Conservation (phyloP, 2,329 filamentous ascomycete species). For the Mollisiaceae sp. region DNA sequence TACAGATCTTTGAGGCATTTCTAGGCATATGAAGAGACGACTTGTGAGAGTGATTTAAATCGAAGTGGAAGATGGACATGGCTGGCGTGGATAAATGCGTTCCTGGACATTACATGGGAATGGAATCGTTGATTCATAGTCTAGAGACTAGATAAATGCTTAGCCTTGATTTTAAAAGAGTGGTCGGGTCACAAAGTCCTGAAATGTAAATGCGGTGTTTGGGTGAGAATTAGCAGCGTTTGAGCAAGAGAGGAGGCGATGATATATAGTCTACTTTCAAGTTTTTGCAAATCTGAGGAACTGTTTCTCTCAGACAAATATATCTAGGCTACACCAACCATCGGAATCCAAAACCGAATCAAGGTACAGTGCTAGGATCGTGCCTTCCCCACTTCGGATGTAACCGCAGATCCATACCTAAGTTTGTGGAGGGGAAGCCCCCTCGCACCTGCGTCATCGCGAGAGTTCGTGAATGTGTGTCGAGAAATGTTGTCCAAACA, state of each 20-base stretch:
- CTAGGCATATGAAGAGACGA: slow-evolving; percentile 8
- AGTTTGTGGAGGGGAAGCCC: background rate
- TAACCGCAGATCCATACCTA: slow-evolving; percentile 13
- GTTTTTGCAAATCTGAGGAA: background rate
- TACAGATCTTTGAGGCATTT: background rate
- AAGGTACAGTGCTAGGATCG: slow-evolving; percentile 16
- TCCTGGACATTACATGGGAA: slow-evolving; percentile 24
- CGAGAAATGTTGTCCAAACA: slow-evolving; percentile 15
- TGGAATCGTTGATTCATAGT: slow-evolving; percentile 28
- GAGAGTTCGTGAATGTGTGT: slow-evolving; percentile 1
- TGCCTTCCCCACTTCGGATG: slow-evolving; percentile 16
- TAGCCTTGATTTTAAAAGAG: slow-evolving; percentile 11
- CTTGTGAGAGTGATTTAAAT: background rate
- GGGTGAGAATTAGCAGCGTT: background rate
- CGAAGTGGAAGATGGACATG: background rate
- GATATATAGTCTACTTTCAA: slow-evolving; percentile 6
- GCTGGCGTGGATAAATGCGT: slow-evolving; percentile 20
- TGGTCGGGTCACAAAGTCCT: background rate
- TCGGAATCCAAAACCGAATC: background rate
- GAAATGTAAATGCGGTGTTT: background rate
- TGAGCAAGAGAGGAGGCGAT: background rate
- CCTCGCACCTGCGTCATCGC: slow-evolving; percentile 30
- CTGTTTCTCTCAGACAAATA: background rate
- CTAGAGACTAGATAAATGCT: slow-evolving; percentile 22
- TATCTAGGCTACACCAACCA: no score